A percentile compares a stretch with the other conserved stretches of the same genome.
phyloP scores from a whole-genome alignment of 345 rosid genomes.

The Dovyalis caffra region DNA sequence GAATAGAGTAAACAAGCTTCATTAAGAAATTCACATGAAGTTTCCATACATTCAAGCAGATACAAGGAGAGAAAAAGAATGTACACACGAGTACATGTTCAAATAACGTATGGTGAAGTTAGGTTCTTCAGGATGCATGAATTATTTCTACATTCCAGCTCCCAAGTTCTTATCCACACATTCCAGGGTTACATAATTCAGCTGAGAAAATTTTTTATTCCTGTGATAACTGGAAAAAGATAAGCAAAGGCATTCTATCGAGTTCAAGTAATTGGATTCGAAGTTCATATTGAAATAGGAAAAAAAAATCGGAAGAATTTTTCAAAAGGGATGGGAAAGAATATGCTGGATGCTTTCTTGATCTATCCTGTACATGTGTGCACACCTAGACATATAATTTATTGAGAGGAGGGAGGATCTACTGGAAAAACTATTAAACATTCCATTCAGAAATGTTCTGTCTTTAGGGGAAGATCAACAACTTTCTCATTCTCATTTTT shows the following conservation, averaged over 20 bases:
- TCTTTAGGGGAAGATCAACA: too few relatives aligned
- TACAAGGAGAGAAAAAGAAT: not conserved
- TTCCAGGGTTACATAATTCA: not conserved
- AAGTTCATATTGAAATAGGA: not conserved
- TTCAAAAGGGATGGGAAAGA: not conserved
- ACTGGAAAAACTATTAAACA: not conserved
- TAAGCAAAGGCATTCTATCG: too few relatives aligned
- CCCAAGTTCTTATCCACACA: not conserved
- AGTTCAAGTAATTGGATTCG: not conserved
- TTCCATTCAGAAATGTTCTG: not conserved
- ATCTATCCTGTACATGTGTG: not conserved
- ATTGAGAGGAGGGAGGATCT: not conserved
- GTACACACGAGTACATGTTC: not conserved
- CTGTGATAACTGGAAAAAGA: not conserved
- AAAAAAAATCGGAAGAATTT: not conserved
- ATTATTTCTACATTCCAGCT: not conserved
- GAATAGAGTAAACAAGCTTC: not conserved
- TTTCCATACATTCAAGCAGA: not conserved
- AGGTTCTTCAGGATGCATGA: not conserved
- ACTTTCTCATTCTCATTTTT: too few relatives aligned
- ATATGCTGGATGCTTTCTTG: not conserved
- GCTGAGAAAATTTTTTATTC: not conserved
- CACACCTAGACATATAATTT: not conserved
- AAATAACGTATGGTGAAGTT: not conserved
- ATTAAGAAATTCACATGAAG: not conserved